These are phyloP conservation scores for Erythrophleum fordii DNA, from an alignment of 306 rosid genomes.

Conservation along the genomic window DNA sequence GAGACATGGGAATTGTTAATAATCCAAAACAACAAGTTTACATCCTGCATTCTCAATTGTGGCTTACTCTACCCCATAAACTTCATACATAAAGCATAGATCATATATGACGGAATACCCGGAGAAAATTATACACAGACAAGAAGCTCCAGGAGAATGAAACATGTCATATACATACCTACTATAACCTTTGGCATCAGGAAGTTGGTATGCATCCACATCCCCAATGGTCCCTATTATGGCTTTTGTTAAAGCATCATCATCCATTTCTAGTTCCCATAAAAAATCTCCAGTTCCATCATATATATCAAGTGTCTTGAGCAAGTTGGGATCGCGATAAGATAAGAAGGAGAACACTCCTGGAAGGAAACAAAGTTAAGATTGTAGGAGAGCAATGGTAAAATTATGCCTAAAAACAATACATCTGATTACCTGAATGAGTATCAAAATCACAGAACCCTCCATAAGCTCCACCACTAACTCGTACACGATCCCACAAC, in stretches of 20 bases:
- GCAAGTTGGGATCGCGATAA: slow-evolving; percentile 94
- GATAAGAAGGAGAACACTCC: slow-evolving; percentile 97
- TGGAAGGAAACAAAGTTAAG: slow-evolving; percentile 48
- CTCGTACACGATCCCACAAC: slow-evolving; percentile 99
- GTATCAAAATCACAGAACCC: slow-evolving; percentile 97
- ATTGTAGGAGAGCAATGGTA: slow-evolving; percentile 25
- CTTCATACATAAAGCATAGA: not conserved
- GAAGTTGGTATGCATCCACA: slow-evolving; percentile 95
- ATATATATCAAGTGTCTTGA: slow-evolving; percentile 91
- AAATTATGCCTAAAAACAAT: not conserved
- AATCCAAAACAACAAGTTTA: not conserved
- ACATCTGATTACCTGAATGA: slow-evolving; percentile 71
- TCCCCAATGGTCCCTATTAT: slow-evolving; percentile 98
- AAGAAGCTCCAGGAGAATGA: not conserved
- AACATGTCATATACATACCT: slow-evolving; percentile 58
- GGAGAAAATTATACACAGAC: not conserved
- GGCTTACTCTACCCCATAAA: not conserved
- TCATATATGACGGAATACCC: not conserved
- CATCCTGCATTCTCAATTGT: not conserved
- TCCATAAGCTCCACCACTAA: slow-evolving; percentile 99
- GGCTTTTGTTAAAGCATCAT: slow-evolving; percentile 80
- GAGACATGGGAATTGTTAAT: not conserved
- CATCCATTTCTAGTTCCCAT: slow-evolving; percentile 74
- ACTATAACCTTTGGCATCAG: slow-evolving; percentile 99
- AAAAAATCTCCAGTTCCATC: slow-evolving; percentile 90